These are phyloP conservation scores for Aspergillus fischeri DNA, from an alignment of 2,329 filamentous ascomycete species.

Conservation along the genomic window DNA sequence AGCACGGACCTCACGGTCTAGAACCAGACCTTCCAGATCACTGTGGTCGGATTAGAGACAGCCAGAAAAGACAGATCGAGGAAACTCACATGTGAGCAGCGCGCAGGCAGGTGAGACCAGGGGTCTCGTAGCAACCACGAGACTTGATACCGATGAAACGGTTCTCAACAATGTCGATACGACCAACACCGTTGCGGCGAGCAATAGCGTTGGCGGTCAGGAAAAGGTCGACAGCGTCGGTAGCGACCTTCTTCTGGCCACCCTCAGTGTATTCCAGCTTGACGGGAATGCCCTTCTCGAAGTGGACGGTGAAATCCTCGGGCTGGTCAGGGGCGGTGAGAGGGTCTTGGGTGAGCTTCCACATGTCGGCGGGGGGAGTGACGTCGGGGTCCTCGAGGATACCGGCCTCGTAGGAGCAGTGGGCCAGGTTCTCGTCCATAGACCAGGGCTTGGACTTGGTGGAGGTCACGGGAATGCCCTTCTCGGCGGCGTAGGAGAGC, in stretches of 20 bases:
- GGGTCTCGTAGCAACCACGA: constrained; percentile 71
- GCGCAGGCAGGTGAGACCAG: constrained; percentile 31
- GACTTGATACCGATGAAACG: constrained; percentile 76
- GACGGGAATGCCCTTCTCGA: constrained; percentile 70
- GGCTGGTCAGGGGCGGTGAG: constrained; percentile 66
- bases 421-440: constrained; percentile 55
- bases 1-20: constrained; percentile 65
- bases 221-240: constrained; percentile 70
- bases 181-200: constrained; percentile 67
- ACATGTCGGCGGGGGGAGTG: constrained; percentile 72
- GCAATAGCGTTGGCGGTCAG: constrained; percentile 67
- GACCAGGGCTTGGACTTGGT: constrained; percentile 50
- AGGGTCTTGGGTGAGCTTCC: constrained; percentile 65
- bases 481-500: constrained; percentile 46
- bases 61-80: background rate
- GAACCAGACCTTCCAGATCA: constrained; percentile 52
- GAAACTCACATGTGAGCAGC: constrained; percentile 32
- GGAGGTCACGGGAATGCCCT: constrained; percentile 45
- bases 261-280: constrained; percentile 59
- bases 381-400: constrained; percentile 52
- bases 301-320: constrained; percentile 66
- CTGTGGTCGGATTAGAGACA: constrained; percentile 10
- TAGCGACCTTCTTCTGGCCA: constrained; percentile 51
- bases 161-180: constrained; percentile 81
- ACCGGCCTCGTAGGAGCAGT: constrained; percentile 71